phyloP scores from a whole-genome alignment of 257 asterid species.

The Ligustrum vulgare region DNA sequence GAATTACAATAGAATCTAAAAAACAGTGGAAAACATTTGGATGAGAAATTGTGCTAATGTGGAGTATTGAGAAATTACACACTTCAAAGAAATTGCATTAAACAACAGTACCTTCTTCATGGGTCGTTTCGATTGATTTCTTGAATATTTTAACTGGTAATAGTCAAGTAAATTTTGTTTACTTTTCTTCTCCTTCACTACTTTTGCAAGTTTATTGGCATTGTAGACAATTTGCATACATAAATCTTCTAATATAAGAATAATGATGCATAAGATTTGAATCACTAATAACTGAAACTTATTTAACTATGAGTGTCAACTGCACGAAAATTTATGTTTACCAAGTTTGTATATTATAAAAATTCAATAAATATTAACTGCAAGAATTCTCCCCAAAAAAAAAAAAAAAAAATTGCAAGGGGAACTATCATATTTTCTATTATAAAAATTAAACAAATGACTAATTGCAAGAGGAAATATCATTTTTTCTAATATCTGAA shows the following conservation, averaged over 20 bases:
- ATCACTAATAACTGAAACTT: not conserved
- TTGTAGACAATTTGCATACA: conserved; percentile 77
- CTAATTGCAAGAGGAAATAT: not conserved
- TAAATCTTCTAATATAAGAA: conserved; percentile 18
- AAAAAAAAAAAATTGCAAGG: too few relatives aligned
- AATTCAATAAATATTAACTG: conserved; percentile 12
- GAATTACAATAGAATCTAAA: conserved; percentile 17
- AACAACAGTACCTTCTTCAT: conserved; percentile 52
- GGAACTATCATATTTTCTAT: not conserved
- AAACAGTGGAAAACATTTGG: not conserved
- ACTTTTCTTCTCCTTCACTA: conserved; percentile 66
- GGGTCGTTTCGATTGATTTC: conserved; percentile 65
- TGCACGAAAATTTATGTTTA: not conserved
- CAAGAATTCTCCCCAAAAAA: too few relatives aligned
- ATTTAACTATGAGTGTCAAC: not conserved
- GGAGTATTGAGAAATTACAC: not conserved
- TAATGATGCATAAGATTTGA: not conserved
- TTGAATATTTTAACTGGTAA: conserved; percentile 70
- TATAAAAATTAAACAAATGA: too few relatives aligned
- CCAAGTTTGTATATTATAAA: not conserved
- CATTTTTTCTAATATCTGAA: not conserved
- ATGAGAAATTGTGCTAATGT: not conserved
- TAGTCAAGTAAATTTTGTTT: conserved; percentile 88
- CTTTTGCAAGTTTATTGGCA: conserved; percentile 76
- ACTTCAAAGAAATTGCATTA: conserved; percentile 19